These are phyloP conservation scores for Orbilia ellipsospora DNA, from an alignment of 2,329 filamentous ascomycete species.

Conservation along the genomic window DNA sequence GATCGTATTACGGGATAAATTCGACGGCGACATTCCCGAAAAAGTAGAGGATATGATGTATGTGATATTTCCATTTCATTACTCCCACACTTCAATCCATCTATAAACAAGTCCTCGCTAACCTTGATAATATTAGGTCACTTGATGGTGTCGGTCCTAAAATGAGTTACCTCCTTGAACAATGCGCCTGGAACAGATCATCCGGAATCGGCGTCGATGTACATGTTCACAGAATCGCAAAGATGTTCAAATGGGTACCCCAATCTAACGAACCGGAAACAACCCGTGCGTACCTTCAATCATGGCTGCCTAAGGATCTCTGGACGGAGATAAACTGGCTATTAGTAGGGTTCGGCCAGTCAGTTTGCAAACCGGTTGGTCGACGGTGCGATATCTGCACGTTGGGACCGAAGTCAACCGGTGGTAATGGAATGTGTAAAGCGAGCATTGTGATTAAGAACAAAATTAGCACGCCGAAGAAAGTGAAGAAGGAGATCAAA, in stretches of 20 bases:
- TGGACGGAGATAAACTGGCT: conserved; percentile 95
- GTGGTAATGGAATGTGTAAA: conserved; percentile 78
- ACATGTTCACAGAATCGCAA: conserved; percentile 93
- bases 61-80: conserved; percentile 57
- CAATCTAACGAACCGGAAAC: conserved; percentile 83
- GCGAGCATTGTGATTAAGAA: conserved; percentile 74
- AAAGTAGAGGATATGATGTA: conserved; percentile 79
- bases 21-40: conserved; percentile 80
- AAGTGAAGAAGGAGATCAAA: conserved; percentile 60
- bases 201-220: conserved; percentile 92
- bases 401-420: conserved; percentile 65
- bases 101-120: neutral
- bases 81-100: neutral
- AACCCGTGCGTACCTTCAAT: conserved; percentile 78
- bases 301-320: conserved; percentile 82
- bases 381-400: conserved; percentile 87
- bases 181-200: conserved; percentile 75
- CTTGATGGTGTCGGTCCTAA: conserved; percentile 82
- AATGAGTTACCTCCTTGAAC: conserved; percentile 91
- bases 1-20: conserved; percentile 76
- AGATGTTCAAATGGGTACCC: conserved; percentile 88
- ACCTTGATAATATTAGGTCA: conserved; percentile 17
- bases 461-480: conserved; percentile 62
- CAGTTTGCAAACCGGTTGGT: conserved; percentile 82
- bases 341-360: conserved; percentile 88